Percentiles rank a stretch among this genome's conserved stretches.
Conservation (phyloP, 371 early-diverging fungal species). For the Lichtheimia ornata region DNA sequence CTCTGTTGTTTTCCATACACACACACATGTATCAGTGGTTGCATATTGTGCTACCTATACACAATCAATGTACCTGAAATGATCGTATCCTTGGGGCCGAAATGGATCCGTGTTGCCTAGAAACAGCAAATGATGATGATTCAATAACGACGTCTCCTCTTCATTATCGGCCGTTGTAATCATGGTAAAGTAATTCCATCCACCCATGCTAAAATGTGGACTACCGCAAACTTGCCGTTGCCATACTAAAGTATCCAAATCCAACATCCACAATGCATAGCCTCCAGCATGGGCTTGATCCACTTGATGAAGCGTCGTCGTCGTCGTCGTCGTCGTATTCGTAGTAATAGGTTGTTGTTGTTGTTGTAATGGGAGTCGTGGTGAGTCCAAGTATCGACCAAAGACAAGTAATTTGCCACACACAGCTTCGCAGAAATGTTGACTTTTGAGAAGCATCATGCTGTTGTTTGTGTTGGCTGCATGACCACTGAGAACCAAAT, state of each 20-base stretch:
- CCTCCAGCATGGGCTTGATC: not conserved
- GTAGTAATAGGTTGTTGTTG: not conserved
- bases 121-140: conserved; percentile 30
- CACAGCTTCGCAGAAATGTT: conserved; percentile 63
- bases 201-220: conserved; percentile 51
- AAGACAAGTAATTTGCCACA: conserved; percentile 60
- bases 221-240: conserved; percentile 53
- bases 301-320: not conserved
- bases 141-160: too few species aligned
- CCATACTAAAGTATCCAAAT: conserved; percentile 51
- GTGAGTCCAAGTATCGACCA: conserved; percentile 41
- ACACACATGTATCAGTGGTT: not conserved
- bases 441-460: conserved; percentile 59
- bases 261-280: not conserved
- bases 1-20: conserved; percentile 26
- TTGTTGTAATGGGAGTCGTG: conserved; percentile 27
- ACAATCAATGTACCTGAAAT: conserved; percentile 39
- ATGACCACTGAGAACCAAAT: conserved; percentile 27
- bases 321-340: too few species aligned
- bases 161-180: conserved; percentile 19
- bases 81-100: conserved; percentile 58
- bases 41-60: not conserved
- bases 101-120: conserved; percentile 55
- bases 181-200: conserved; percentile 66
- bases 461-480: conserved; percentile 21